Conservation (phyloP, 371 early-diverging fungal species). For the Circinella minor region DNA sequence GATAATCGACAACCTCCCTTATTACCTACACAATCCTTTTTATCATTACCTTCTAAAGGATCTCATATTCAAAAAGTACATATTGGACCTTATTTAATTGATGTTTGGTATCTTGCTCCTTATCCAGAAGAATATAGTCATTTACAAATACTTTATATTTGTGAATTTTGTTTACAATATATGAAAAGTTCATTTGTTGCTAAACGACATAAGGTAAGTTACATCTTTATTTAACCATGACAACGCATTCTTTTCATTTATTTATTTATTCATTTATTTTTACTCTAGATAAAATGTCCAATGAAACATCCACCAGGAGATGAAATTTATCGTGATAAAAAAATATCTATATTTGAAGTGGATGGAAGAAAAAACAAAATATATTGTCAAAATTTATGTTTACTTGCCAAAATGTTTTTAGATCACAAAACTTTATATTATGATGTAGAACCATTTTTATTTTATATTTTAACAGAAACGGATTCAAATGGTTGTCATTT, state of each 20-base stretch:
- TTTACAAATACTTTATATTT: conserved; percentile 79
- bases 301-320: conserved; percentile 96
- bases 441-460: conserved; percentile 99
- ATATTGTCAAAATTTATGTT: conserved; percentile 81
- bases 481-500: conserved; percentile 89
- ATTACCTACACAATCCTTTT: conserved; percentile 20
- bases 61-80: conserved; percentile 54
- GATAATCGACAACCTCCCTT: background rate
- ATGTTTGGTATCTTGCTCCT: conserved; percentile 98
- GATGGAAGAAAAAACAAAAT: conserved; percentile 91
- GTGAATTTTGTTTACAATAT: conserved; percentile 98
- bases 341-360: conserved; percentile 91
- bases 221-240: no score
- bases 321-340: conserved; percentile 96
- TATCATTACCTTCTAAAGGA: conserved; percentile 16
- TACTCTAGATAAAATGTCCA: conserved; percentile 74
- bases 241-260: background rate
- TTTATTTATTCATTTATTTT: background rate
- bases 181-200: conserved; percentile 79
- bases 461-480: conserved; percentile 92
- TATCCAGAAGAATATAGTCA: conserved; percentile 96
- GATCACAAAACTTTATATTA: conserved; percentile 99
- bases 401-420: conserved; percentile 98
- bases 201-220: conserved; percentile 68
- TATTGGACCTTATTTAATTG: conserved; percentile 84